These are phyloP conservation scores for Gastrolobium villosum DNA, from an alignment of 306 rosid genomes.

Conservation along the genomic window DNA sequence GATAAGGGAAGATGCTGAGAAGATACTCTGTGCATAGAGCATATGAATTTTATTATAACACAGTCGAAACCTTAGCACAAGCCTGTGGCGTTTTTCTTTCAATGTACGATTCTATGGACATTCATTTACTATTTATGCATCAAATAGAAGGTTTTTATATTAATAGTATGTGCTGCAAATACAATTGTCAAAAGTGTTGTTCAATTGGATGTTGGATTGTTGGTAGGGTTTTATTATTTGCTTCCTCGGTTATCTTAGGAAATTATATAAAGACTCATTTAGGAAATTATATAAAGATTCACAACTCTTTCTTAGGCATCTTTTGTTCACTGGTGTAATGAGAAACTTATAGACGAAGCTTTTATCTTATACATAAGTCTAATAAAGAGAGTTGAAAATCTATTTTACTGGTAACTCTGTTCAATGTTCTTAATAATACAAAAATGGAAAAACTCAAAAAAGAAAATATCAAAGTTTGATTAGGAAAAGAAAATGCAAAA, in stretches of 20 bases:
- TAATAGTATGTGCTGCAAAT: background rate
- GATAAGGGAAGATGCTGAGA: conserved; percentile 37
- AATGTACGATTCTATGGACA: background rate
- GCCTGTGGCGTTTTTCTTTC: conserved; percentile 9
- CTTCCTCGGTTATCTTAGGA: background rate
- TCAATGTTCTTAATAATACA: background rate
- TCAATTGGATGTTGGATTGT: background rate
- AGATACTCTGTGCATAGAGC: conserved; percentile 32
- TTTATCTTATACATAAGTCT: conserved; percentile 19
- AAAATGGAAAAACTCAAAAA: conserved; percentile 20
- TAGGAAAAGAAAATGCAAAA: no score
- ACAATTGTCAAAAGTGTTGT: background rate
- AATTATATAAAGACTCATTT: background rate
- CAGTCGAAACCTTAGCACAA: conserved; percentile 18
- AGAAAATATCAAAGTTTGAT: conserved; percentile 13
- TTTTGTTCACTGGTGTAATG: background rate
- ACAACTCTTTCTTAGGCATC: background rate
- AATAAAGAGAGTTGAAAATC: background rate
- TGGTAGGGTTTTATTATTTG: background rate
- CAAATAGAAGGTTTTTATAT: background rate
- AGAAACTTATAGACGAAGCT: background rate
- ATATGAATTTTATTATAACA: conserved; percentile 16
- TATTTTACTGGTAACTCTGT: background rate
- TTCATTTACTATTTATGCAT: background rate
- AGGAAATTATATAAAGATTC: background rate